A percentile compares a stretch with the other conserved stretches of the same genome.
Conservation (phyloP, 495 filamentous ascomycete species). For the Lentithecium fluviatile region DNA sequence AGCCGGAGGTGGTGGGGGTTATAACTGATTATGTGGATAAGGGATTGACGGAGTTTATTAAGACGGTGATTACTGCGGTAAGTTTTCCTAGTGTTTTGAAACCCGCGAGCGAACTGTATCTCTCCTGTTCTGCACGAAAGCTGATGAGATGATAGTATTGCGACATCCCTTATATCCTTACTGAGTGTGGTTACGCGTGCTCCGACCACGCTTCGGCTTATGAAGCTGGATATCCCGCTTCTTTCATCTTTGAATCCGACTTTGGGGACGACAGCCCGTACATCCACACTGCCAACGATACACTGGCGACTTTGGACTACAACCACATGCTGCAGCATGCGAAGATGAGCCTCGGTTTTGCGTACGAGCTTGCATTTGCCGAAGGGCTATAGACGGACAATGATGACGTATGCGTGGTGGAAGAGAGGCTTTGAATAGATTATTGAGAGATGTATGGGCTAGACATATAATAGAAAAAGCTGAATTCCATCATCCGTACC, state of each 20-base stretch:
- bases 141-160: conserved; percentile 61
- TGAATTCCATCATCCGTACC: too few species aligned
- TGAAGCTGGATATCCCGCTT: conserved; percentile 91
- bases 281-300: conserved; percentile 88
- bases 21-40: conserved; percentile 90
- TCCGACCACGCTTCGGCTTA: conserved; percentile 95
- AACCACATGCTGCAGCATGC: conserved; percentile 98
- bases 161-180: conserved; percentile 74
- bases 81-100: not conserved
- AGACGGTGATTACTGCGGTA: conserved; percentile 66
- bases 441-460: too few species aligned
- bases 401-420: too few species aligned
- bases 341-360: conserved; percentile 83
- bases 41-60: conserved; percentile 85
- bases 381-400: conserved; percentile 32
- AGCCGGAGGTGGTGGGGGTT: conserved; percentile 83
- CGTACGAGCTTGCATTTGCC: conserved; percentile 80
- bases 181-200: conserved; percentile 96
- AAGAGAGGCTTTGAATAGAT: too few species aligned
- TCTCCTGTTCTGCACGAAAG: conserved; percentile 28
- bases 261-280: conserved; percentile 82
- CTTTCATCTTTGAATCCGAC: conserved; percentile 91
- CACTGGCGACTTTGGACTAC: conserved; percentile 84
- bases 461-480: too few species aligned
- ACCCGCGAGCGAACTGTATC: too few species aligned